Base-by-base conservation (phyloP, 1,284 basidiomycete species). In the Boletellus deceptivus region DNA sequence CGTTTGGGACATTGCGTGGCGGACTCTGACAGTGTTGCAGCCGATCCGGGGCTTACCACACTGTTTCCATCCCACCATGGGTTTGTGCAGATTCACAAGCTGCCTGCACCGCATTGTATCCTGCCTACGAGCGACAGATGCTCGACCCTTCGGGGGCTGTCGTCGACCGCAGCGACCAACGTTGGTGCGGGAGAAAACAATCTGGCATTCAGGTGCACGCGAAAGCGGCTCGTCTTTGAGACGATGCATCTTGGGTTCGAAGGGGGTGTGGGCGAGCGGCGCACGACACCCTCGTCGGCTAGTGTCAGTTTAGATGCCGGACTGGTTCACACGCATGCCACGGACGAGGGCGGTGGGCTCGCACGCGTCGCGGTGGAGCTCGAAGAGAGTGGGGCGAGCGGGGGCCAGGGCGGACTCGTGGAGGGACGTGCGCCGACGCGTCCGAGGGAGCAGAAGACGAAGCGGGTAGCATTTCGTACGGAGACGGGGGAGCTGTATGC, bases 221-320 rank as follows among this genome's bases (percentile, higher is more conserved):
- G 95, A 55, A 93, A 91, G 66, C 73, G 91, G 35, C 75, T 98
- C 44, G 76, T 96, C 20, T 83, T 98, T 57, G 95, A 98, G 72
- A 98, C 93, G 20, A 74, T 98, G 52, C 93, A 97, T 72, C 76
- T 98, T 11, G 96, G 95, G 63, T 79, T 93, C 4, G 94, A 97
- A 65, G 95, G 94, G 10, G 94, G 94, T 6, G 86, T 93, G 6
- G 80, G 85, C 13, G 95, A 97, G 69, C 76, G 94, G 53, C 76
- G 90, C 54, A 94, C 91, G 11, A 82, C 75, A 3, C 76, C 82
- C 13, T 70, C 74, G n/a, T 20, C 20, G 20, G 50, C 68, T 16
- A 70, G 54, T 35, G 52, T 57, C n/a, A 54, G 55, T 20, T 39
- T 63, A 48, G 67, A 68, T 43, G 59, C 24, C 17, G 48, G 50